Conservation (phyloP, 768 basidiomycete genomes). For the Lactarius vividus region DNA sequence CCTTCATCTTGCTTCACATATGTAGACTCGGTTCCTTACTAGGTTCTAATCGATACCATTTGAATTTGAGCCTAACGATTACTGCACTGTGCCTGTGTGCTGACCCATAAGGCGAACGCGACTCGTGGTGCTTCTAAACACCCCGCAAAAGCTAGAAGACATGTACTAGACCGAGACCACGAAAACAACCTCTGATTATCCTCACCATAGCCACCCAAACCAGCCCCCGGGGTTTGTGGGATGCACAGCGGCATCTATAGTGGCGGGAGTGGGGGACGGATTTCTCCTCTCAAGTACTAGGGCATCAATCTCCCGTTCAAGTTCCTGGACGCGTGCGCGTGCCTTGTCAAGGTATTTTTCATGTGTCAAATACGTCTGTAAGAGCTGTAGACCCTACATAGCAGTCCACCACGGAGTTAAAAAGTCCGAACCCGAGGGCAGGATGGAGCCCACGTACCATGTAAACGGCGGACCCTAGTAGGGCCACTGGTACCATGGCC, state of each 20-base stretch:
- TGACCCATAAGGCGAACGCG: not conserved
- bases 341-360: conserved; percentile 71
- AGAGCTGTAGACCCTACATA: conserved; percentile 60
- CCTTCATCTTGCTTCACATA: conserved; percentile 16
- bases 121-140: not conserved
- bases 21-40: conserved; percentile 19
- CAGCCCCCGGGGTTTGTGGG: not conserved
- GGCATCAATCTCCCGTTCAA: conserved; percentile 58
- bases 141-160: not conserved
- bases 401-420: not conserved
- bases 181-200: not conserved
- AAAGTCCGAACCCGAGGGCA: conserved; percentile 1
- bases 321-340: conserved; percentile 44
- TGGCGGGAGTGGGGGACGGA: not conserved
- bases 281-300: conserved; percentile 28
- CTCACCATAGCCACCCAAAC: conserved; percentile 7
- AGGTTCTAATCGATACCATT: conserved; percentile 14
- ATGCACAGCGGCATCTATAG: not conserved
- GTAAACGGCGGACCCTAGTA: conserved; percentile 78
- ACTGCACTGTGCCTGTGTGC: not conserved
- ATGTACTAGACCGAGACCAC: not conserved
- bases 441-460: conserved; percentile 45
- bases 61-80: conserved; percentile 6
- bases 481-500: conserved; percentile 72
- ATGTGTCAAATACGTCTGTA: conserved; percentile 60